Base-by-base conservation (phyloP, 2,329 filamentous ascomycete species). In the Diplocarpon rosae region DNA sequence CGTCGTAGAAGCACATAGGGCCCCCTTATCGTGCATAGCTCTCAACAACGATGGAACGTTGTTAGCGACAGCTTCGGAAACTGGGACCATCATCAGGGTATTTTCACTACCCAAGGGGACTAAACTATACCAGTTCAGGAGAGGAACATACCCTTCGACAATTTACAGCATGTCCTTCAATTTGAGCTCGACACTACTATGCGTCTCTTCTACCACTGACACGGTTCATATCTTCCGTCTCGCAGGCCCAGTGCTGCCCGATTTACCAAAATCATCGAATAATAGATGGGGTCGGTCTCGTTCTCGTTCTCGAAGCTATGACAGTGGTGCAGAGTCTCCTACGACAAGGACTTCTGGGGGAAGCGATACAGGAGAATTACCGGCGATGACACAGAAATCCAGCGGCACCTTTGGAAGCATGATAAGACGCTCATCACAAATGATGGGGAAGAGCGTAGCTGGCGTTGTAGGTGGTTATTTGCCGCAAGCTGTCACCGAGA, bases 161-260 rank as follows among this genome's bases (percentile, higher is more conserved):
- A 98, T 98, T 56, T 95, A 89, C 67, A 94, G 88, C 75, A 95
- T 98, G 88, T 94, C 89, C 1, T 98, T 98, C 68, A 98, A 98
- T 64, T 80, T 88, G 39, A 88, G 85, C 47, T 94, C 89, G 2
- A 95, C 89, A 1, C 71, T 98, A 10, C 76, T 98, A 30, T 95
- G 89, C 59, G 89, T 98, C 33, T 96, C 92, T 5, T 96, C 90
- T 2, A 89, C 88, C 1, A 94, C 89, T 0, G 92, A 98, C 59
- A 98, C 92, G 0, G 83, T 98, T 9, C 92, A 98, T 62, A 88
- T 98, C 41, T 98, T 98, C 69, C 86, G 89, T 43, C 72, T 98
- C 15, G 70, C 69, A 42, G 69, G 65, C 42, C 70, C 75, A 14
- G 59, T 63, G 37, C 30, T 48, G 28, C 52, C 54, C 7, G 54